Conservation (phyloP, 2,329 filamentous ascomycete species). For the Trichoderma simmonsii region DNA sequence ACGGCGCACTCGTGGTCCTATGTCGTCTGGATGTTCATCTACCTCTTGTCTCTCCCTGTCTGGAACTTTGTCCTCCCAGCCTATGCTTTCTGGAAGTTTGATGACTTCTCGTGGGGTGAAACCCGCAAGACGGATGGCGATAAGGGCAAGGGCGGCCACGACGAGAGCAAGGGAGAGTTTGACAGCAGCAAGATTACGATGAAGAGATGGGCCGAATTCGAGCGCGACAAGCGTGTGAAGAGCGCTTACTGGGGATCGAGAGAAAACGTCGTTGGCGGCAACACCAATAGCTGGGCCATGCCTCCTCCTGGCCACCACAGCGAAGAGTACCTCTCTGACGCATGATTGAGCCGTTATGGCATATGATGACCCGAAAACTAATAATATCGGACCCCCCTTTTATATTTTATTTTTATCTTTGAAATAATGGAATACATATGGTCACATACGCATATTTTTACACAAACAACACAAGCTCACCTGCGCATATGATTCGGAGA, state of each 20-base stretch:
- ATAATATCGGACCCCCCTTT: background rate
- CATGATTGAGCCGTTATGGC: constrained; percentile 31
- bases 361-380: background rate
- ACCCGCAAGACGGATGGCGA: constrained; percentile 93
- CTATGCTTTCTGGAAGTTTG: constrained; percentile 99
- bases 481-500: background rate
- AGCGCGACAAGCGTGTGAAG: constrained; percentile 58
- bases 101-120: constrained; percentile 99
- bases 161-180: constrained; percentile 91
- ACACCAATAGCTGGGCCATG: constrained; percentile 41
- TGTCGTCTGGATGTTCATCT: constrained; percentile 95
- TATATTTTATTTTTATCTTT: constrained; percentile 7
- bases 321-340: constrained; percentile 56
- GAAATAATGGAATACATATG: constrained; percentile 13
- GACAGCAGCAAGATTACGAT: constrained; percentile 99
- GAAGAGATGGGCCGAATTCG: constrained; percentile 98
- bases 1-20: constrained; percentile 93
- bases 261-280: constrained; percentile 47
- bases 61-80: constrained; percentile 96
- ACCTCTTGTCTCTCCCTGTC: constrained; percentile 84
- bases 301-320: constrained; percentile 46
- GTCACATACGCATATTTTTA: background rate
- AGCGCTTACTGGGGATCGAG: constrained; percentile 51
- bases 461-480: background rate
- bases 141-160: constrained; percentile 79